Evolutionary conservation across 2,329 filamentous ascomycete genomes (phyloP).

Genomic region (Cladophialophora exuberans): DNA sequence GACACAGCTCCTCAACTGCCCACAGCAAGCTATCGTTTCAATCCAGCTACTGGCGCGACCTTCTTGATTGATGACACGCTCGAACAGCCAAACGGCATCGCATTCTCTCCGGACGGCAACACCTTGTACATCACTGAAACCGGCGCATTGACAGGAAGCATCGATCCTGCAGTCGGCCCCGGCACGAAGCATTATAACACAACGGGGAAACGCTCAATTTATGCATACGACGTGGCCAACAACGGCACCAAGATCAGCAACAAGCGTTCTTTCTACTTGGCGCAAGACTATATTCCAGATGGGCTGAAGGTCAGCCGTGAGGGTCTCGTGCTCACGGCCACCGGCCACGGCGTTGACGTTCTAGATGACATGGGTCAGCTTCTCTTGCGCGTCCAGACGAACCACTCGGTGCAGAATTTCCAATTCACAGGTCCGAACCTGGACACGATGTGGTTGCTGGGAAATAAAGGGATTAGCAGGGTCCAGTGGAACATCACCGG

Average conservation of each 20-base stretch:
- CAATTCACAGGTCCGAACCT: slow-evolving; percentile 46
- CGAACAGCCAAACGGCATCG: slow-evolving; percentile 47
- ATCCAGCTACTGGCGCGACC: slow-evolving; percentile 39
- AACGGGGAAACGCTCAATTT: slow-evolving; percentile 30
- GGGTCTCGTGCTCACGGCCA: slow-evolving; percentile 44
- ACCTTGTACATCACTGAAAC: slow-evolving; percentile 48
- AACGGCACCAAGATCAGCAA: slow-evolving; percentile 41
- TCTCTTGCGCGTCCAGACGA: slow-evolving; percentile 47
- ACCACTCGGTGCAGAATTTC: slow-evolving; percentile 50
- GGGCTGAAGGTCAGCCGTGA: slow-evolving; percentile 48
- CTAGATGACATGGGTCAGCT: slow-evolving; percentile 43
- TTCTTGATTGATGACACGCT: slow-evolving; percentile 45
- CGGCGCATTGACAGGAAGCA: slow-evolving; percentile 36
- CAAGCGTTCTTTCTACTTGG: slow-evolving; percentile 45
- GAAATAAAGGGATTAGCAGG: slow-evolving; percentile 43
- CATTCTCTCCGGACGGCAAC: slow-evolving; percentile 45
- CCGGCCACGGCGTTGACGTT: slow-evolving; percentile 47
- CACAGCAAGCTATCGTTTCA: slow-evolving; percentile 45
- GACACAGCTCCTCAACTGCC: slow-evolving; percentile 43
- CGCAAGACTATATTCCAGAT: slow-evolving; percentile 46
- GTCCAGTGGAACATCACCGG: slow-evolving; percentile 44
- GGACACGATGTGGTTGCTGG: slow-evolving; percentile 46
- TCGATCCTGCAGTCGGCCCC: slow-evolving; percentile 32
- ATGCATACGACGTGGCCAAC: slow-evolving; percentile 44
- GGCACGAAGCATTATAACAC: slow-evolving; percentile 22